Base-by-base conservation (phyloP, 805 yeast species). In the Allodekkera sacchari region DNA sequence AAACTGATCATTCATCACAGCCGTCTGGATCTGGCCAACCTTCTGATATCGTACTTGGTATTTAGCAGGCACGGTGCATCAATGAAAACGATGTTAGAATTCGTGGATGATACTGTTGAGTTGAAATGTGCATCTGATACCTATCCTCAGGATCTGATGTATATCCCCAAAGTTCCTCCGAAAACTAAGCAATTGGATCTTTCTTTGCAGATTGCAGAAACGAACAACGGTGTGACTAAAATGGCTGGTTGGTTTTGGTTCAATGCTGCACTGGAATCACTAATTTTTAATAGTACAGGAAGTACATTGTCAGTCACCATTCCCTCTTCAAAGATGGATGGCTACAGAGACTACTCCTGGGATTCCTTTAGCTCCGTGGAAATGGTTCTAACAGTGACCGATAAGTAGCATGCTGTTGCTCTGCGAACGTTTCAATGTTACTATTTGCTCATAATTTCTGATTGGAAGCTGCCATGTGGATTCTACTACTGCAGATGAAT, bases 241-340 rank as follows among this genome's bases (percentile, higher is more conserved):
- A 35, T 44, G 11, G 31, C 37, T 28, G 37, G 42, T 7, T 28
- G 42, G 28, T 30, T 39, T 20, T 38, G 42, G 40, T 22, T 43
- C 21, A 41, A 43, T 23, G 32, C 31, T n/a, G 28, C 34, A 7
- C 8, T 43, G 20, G 47, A 43, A 24, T 33, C 34, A 28, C 32
- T 33, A 31, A 24, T 22, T n/a, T n/a, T n/a, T n/a, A n/a, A n/a
- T n/a, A n/a, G n/a, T n/a, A 13, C 28, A 34, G 12, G 29, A 25
- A 19, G 22, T 34, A 17, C 24, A 26, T 25, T 11, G 6, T 9
- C 25, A 22, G 15, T 30, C 13, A 25, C 27, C 12, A 30, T 30
- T 13, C 33, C 33, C 6, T 30, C 28, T 28, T 18, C 24, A 10
- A 23, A 24, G 14, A 30, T 30, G 33, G 33, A 30, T 15, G 33